Base-by-base conservation (phyloP, 768 basidiomycete species). In the Galerina sulciceps region DNA sequence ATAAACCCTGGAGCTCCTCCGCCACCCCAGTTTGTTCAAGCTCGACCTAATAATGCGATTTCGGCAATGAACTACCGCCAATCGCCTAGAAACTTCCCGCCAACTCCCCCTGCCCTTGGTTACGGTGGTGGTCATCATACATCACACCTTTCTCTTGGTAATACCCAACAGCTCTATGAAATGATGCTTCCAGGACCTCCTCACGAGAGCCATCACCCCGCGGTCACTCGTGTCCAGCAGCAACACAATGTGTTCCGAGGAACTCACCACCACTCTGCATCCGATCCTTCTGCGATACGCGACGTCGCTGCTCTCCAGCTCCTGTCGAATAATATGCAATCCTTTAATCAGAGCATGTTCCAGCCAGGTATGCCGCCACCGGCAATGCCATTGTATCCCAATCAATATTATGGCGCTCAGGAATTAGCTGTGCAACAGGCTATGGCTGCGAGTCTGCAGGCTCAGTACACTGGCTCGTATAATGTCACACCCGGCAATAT, bases 251-350 rank as follows among this genome's bases (percentile, higher is more conserved):
- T 81, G 44, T 92, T 89, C 76, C 88, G 89, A 37, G 80, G 78
- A 23, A 85, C 82, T 22, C 91, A 93, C 71, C 91, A 93, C 61
- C 91, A 93, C 72, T 93, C 91, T 36, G 83, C 90, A 4, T 92
- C 91, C 1, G 91, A 93, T 68, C 91, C 91, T 3, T 89, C 90
- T 35, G 82, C 86, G 9, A 78, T 92, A 38, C 85, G 91, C 47
- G 91, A 93, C 65, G 86, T 84, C 38, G 80, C 86, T 35, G 71
- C 86, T n/a, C 72, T 91, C 46, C 85, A 88, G 34, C 67, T 91
- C 59, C 74, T 92, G 64, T 83, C 78, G 64, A 80, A 71, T 56
- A 81, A 75, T 63, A 78, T 87, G 68, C 85, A 67, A 47, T 37
- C 80, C 5, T 90, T 89, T 68, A 71, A 78, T 44, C 80, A 80